Evolutionary conservation across 345 rosid species (phyloP).

Genomic region (Syzygium jambos): DNA sequence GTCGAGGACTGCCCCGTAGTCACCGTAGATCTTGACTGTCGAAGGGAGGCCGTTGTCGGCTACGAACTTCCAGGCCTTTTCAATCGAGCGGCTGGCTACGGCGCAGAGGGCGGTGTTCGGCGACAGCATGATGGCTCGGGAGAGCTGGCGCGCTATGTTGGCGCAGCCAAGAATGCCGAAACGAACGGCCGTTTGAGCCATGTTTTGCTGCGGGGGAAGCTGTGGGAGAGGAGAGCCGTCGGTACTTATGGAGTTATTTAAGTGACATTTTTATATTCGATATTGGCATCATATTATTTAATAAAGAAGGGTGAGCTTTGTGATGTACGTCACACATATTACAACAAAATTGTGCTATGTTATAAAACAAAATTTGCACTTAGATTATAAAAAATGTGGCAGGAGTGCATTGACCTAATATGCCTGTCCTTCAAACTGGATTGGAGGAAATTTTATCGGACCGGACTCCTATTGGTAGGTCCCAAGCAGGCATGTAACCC

Average conservation of each 20-base stretch:
- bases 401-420: not conserved
- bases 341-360: not conserved
- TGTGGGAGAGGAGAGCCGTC: not conserved
- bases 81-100: constrained; percentile 25
- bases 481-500: not conserved
- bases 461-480: not conserved
- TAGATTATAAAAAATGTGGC: not conserved
- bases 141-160: constrained; percentile 21
- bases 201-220: not conserved
- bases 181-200: not conserved
- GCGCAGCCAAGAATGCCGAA: constrained; percentile 40
- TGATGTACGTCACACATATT: not conserved
- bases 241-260: not conserved
- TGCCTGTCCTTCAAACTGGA: not conserved
- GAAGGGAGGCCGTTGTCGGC: constrained; percentile 22
- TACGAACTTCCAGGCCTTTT: constrained; percentile 22
- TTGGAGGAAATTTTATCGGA: not conserved
- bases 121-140: constrained; percentile 24
- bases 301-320: not conserved
- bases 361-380: not conserved
- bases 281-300: not conserved
- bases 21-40: constrained; percentile 17
- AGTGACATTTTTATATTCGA: not conserved
- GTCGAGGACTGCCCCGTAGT: constrained; percentile 28
- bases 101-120: constrained; percentile 21